A percentile compares a stretch with the other conserved stretches of the same genome.
phyloP scores from a whole-genome alignment of 2,329 filamentous ascomycete species.

The Arthrinium puccinioides region DNA sequence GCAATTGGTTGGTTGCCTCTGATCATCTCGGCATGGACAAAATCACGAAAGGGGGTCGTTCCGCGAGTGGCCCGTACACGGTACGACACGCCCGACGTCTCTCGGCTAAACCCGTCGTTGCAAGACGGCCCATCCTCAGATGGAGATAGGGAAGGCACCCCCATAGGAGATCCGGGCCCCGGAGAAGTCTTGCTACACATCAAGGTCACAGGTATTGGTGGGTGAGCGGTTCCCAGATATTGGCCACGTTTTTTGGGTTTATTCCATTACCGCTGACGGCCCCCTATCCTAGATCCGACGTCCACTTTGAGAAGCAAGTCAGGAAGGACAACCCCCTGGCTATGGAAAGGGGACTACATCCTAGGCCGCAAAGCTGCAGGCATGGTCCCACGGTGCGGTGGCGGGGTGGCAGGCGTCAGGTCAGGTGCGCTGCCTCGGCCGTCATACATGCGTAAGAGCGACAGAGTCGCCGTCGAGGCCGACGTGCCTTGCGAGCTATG shows the following conservation, averaged over 20 bases:
- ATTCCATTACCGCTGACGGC: constrained; percentile 4
- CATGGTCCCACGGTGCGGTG: constrained; percentile 48
- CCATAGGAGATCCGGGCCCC: constrained; percentile 43
- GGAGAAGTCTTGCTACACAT: constrained; percentile 55
- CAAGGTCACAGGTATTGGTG: constrained; percentile 58
- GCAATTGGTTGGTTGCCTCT: too few species aligned
- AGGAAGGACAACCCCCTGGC: constrained; percentile 55
- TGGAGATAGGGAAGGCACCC: constrained; percentile 51
- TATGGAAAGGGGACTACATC: constrained; percentile 56
- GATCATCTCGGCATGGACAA: too few species aligned
- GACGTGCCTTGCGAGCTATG: constrained; percentile 56
- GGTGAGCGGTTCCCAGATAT: constrained; percentile 27
- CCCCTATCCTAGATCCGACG: constrained; percentile 43
- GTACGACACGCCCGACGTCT: neutral
- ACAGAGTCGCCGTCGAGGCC: constrained; percentile 60
- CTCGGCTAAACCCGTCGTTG: constrained; percentile 41
- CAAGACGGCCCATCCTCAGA: constrained; percentile 50
- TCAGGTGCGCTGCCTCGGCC: constrained; percentile 21
- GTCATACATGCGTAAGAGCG: constrained; percentile 30
- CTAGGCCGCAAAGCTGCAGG: constrained; percentile 60
- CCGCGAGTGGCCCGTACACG: too few species aligned
- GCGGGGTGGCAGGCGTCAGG: constrained; percentile 44
- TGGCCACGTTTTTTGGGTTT: neutral
- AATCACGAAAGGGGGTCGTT: too few species aligned
- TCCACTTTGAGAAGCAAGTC: constrained; percentile 64